Evolutionary conservation across 345 rosid genomes (phyloP), one percentile per base, ranked within the genome.

Genomic region (Eucalyptus brandiana): DNA sequence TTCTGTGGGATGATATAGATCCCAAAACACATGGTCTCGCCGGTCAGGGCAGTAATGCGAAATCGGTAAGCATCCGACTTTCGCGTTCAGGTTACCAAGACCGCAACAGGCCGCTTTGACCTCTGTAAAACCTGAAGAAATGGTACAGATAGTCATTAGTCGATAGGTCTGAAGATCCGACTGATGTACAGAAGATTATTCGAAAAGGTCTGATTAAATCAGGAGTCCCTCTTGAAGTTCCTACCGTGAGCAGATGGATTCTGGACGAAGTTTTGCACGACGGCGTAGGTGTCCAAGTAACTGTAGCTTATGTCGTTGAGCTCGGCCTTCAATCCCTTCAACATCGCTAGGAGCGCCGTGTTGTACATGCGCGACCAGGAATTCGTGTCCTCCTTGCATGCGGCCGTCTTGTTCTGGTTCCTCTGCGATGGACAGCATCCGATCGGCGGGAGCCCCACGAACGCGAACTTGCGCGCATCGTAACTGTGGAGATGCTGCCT

Each of bases 21-120:
- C 99, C 99, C 99, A 96, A 47, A 95, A 97, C 4, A 95, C n/a
- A 92, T 95, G 95, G 87, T 95, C 92, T 44, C 24, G 94, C 89
- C 99, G 90, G 92, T 97, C 93, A 50, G 94, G n/a, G 88, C 99
- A 96, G 80, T 89, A 91, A 12, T 81, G 90, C 3, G 99, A 86
- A 6, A 93, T 32, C 3, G 97, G 98, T 54, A 93, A 17, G 88
- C 99, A 97, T 21, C 96, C 94, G 9, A 87, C 10, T 4, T 87
- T 80, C 3, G 99, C 97, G 45, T 90, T 96, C 86, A 96, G 89
- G 15, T 86, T 80, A 8, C 99, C 99, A 7, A 76, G 89, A 54
- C 99, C 99, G 90, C 99, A 97, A 69, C 99, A 96, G 3, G 99
- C 99, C 14, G 95, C 91, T 92, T 93, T 92, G 44, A 93, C 94